Evolutionary conservation across 129 eudicot species (phyloP).

Genomic region (Flaveria robusta): DNA sequence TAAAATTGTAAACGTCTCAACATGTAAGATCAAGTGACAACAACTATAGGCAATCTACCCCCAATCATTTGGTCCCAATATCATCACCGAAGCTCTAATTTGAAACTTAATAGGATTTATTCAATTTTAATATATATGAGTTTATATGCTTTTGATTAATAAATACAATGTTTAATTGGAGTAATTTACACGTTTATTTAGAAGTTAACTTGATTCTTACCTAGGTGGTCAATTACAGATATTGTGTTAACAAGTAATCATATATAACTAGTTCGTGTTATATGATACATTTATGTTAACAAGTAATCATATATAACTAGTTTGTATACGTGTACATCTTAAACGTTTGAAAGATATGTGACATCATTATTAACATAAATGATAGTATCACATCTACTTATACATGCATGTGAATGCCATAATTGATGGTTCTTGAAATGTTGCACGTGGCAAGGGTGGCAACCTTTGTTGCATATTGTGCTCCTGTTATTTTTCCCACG

Average conservation of each 20-base stretch:
- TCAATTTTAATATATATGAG: neutral
- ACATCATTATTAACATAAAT: slow-evolving; percentile 19
- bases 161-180: no score
- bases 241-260: neutral
- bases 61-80: neutral
- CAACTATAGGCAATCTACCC: no score
- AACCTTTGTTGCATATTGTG: slow-evolving; percentile 33
- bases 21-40: no score
- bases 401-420: slow-evolving; percentile 41
- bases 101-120: no score
- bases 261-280: neutral
- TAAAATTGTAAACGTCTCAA: no score
- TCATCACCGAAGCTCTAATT: neutral
- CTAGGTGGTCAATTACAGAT: neutral
- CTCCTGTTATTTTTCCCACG: neutral
- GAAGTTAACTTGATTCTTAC: neutral
- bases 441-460: slow-evolving; percentile 47
- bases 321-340: slow-evolving; percentile 3
- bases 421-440: slow-evolving; percentile 39
- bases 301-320: neutral
- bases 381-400: slow-evolving; percentile 38
- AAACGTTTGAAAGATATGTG: slow-evolving; percentile 9
- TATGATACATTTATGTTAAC: neutral
- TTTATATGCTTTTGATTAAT: no score
- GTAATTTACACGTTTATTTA: neutral